phyloP scores from a whole-genome alignment of 179 eudicot genomes.

The Spinacia oleracea region DNA sequence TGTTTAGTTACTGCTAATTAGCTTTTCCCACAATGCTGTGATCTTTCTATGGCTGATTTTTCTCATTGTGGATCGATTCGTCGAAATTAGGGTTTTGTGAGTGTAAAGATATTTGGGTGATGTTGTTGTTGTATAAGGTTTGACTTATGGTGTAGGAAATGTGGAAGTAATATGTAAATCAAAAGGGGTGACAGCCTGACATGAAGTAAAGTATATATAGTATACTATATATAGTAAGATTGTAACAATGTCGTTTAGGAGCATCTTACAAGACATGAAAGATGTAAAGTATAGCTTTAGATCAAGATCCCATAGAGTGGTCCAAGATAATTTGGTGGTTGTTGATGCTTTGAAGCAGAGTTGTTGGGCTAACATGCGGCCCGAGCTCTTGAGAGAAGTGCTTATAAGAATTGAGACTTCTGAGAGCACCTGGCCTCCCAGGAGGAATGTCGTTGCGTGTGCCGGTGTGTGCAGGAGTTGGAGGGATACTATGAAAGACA shows the following conservation, averaged over 20 bases:
- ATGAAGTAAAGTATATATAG: neutral
- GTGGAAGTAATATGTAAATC: constrained; percentile 4
- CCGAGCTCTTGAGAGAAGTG: constrained; percentile 84
- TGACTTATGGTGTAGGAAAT: neutral
- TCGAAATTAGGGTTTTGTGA: constrained; percentile 18
- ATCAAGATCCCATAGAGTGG: constrained; percentile 70
- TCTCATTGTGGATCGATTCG: constrained; percentile 20
- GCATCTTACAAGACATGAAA: constrained; percentile 76
- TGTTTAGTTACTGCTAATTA: constrained; percentile 10
- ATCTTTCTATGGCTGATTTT: neutral
- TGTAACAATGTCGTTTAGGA: constrained; percentile 57
- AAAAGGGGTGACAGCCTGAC: constrained; percentile 4
- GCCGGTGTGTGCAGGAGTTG: constrained; percentile 88
- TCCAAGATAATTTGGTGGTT: constrained; percentile 47
- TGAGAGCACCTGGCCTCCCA: constrained; percentile 64
- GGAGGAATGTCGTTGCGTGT: constrained; percentile 73
- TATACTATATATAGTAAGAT: neutral
- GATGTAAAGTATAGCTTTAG: constrained; percentile 60
- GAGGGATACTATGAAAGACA: constrained; percentile 84
- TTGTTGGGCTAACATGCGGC: constrained; percentile 89
- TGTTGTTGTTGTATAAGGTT: neutral
- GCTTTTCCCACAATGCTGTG: neutral
- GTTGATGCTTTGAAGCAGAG: constrained; percentile 65
- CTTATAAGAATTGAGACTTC: constrained; percentile 74
- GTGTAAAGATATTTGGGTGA: constrained; percentile 9